Percentiles rank a stretch among this genome's conserved stretches.
Evolutionary conservation across 129 eudicot genomes (phyloP).

Genomic region (Arctium lappa): DNA sequence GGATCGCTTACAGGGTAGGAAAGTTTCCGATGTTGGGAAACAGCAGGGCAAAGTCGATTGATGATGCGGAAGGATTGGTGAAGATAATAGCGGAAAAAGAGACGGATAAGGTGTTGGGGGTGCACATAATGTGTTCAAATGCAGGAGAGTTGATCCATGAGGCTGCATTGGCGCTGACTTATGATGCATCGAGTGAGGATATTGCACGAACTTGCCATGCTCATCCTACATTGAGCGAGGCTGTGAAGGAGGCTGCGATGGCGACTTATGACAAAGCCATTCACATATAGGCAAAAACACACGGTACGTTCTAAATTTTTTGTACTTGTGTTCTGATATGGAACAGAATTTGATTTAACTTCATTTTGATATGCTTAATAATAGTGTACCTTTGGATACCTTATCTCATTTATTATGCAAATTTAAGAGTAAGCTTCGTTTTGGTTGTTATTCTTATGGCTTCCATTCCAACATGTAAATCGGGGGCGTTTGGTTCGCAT

Average conservation of each 20-base stretch:
- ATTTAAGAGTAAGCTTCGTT: background rate
- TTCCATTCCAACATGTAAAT: too few species aligned
- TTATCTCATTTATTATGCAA: background rate
- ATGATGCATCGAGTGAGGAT: constrained; percentile 91
- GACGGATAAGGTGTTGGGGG: constrained; percentile 80
- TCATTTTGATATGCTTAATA: background rate
- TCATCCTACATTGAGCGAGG: constrained; percentile 81
- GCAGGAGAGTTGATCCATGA: constrained; percentile 96
- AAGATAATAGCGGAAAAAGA: constrained; percentile 85
- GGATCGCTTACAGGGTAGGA: constrained; percentile 66
- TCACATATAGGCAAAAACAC: constrained; percentile 35
- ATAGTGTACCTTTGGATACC: background rate
- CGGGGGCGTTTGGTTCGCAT: too few species aligned
- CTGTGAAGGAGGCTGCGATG: constrained; percentile 80
- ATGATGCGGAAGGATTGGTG: constrained; percentile 85
- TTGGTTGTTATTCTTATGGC: background rate
- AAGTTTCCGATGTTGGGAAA: constrained; percentile 83
- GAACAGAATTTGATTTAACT: background rate
- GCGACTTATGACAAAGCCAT: constrained; percentile 75
- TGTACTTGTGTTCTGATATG: background rate
- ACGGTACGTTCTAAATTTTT: background rate
- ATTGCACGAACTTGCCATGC: constrained; percentile 88
- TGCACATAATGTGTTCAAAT: constrained; percentile 80
- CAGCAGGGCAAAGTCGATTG: constrained; percentile 92
- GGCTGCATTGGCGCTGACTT: constrained; percentile 69